Conservation (phyloP, 768 basidiomycete species). For the Boletus edulis region DNA sequence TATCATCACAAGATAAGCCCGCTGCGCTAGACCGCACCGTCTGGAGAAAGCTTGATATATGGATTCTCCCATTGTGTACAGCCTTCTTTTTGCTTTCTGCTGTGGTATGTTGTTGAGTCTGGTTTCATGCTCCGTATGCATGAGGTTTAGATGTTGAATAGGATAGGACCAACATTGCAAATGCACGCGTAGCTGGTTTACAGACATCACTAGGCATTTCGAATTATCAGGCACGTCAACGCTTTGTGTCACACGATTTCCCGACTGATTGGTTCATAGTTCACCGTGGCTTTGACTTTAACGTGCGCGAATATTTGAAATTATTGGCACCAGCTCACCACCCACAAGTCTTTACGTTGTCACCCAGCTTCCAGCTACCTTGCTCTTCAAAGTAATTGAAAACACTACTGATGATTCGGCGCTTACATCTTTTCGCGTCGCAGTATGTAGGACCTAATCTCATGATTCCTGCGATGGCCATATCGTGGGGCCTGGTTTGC, state of each 20-base stretch:
- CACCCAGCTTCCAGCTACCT: constrained; percentile 59
- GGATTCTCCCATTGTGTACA: constrained; percentile 47
- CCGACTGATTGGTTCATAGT: constrained; percentile 19
- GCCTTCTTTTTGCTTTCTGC: constrained; percentile 48
- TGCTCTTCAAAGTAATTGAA: constrained; percentile 47
- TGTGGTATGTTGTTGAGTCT: constrained; percentile 36
- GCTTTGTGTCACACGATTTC: not conserved
- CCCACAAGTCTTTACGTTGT: constrained; percentile 44
- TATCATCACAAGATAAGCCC: constrained; percentile 7
- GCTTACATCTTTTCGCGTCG: not conserved
- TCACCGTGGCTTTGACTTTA: constrained; percentile 32
- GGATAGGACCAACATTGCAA: constrained; percentile 50
- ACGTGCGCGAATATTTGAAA: not conserved
- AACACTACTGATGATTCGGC: not conserved
- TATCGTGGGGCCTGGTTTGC: not conserved
- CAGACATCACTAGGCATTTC: constrained; percentile 42
- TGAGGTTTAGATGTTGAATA: not conserved
- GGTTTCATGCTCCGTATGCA: not conserved
- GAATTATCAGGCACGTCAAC: constrained; percentile 21
- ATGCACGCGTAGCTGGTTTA: constrained; percentile 60
- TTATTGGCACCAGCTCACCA: not conserved
- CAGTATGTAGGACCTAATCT: constrained; percentile 1
- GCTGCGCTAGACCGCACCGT: constrained; percentile 34
- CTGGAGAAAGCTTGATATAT: constrained; percentile 49
- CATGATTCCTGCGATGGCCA: not conserved